Conservation (phyloP, 768 basidiomycete genomes). For the Tylopilus felleus region DNA sequence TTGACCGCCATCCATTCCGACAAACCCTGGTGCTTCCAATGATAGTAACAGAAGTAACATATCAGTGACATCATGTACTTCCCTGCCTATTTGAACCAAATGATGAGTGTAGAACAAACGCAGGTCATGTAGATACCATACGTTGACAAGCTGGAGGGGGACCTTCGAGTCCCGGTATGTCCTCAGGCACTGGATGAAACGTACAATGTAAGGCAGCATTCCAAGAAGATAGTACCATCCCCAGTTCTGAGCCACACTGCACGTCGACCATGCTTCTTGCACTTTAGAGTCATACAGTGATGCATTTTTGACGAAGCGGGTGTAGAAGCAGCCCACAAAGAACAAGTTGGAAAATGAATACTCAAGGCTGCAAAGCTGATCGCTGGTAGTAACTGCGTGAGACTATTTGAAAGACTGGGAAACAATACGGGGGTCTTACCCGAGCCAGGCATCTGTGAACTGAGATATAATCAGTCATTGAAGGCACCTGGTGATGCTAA, state of each 20-base stretch:
- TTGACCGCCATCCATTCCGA: neutral
- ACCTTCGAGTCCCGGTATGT: constrained; percentile 79
- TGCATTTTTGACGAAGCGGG: constrained; percentile 8
- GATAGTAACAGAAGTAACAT: constrained; percentile 62
- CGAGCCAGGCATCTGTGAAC: constrained; percentile 91
- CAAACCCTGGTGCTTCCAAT: constrained; percentile 70
- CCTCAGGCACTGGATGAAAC: constrained; percentile 81
- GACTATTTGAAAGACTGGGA: neutral
- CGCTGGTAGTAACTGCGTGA: constrained; percentile 40
- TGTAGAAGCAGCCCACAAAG: constrained; percentile 74
- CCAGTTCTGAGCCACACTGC: constrained; percentile 52
- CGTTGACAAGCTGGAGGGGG: constrained; percentile 83
- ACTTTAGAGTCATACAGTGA: constrained; percentile 32
- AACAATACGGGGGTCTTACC: constrained; percentile 42
- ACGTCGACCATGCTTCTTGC: constrained; percentile 42
- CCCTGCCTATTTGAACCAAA: constrained; percentile 55
- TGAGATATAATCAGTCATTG: constrained; percentile 25
- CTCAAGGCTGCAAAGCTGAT: constrained; percentile 76
- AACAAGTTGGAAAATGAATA: constrained; percentile 74
- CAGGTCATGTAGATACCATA: constrained; percentile 31
- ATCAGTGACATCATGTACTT: constrained; percentile 74
- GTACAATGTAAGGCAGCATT: constrained; percentile 66
- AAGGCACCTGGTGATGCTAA: neutral
- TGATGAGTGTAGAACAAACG: neutral
- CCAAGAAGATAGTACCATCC: constrained; percentile 55